These are phyloP conservation scores for Fraxinus pennsylvanica DNA, from an alignment of 257 asterid genomes.

Conservation along the genomic window DNA sequence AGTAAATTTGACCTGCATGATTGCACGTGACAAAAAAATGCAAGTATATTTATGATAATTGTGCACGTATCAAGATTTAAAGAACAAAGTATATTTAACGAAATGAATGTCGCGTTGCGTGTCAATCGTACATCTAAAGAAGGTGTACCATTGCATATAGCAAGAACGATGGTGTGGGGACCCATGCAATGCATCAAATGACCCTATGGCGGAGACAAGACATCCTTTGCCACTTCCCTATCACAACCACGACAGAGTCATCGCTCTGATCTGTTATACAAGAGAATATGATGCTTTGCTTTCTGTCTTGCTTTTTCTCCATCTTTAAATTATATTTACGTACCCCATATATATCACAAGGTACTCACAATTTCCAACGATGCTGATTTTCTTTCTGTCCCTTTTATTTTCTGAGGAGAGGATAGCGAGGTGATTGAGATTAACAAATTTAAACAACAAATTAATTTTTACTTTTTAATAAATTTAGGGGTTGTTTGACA, in stretches of 20 bases:
- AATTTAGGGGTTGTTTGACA: too few relatives aligned
- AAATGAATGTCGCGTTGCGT: too few relatives aligned
- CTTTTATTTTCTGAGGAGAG: too few relatives aligned
- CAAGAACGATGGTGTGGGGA: constrained; percentile 5
- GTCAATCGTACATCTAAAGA: too few relatives aligned
- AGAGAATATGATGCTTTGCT: constrained; percentile 35
- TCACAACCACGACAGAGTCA: background rate
- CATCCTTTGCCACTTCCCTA: constrained; percentile 23
- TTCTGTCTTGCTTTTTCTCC: constrained; percentile 9
- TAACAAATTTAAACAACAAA: too few relatives aligned
- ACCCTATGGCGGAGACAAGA: constrained; percentile 35
- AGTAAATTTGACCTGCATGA: too few relatives aligned
- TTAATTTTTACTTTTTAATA: too few relatives aligned
- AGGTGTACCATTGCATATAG: background rate
- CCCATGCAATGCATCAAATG: constrained; percentile 8
- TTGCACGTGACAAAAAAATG: too few relatives aligned
- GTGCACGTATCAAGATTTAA: too few relatives aligned
- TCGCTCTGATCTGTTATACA: background rate
- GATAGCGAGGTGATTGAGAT: background rate
- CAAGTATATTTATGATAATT: too few relatives aligned
- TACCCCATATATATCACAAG: background rate
- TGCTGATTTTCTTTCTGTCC: background rate
- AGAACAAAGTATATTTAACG: too few relatives aligned
- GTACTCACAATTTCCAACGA: background rate
- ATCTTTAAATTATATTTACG: background rate